Conservation (phyloP, 2,329 filamentous ascomycete genomes). For the Epichloe sp. region DNA sequence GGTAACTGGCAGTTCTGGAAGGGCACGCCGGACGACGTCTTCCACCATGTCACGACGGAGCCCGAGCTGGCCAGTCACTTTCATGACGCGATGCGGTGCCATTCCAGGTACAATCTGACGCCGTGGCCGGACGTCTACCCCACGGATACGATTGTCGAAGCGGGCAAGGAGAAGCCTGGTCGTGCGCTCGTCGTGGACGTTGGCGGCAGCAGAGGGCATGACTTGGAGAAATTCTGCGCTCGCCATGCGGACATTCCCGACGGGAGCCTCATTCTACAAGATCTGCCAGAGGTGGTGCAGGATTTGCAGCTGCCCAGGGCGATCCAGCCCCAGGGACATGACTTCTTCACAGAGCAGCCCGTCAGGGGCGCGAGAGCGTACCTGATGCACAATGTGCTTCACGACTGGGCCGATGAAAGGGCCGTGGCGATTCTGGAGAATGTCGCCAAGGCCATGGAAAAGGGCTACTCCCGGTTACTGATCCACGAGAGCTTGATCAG, state of each 20-base stretch:
- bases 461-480: constrained; percentile 23
- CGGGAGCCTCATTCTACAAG: constrained; percentile 20
- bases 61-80: constrained; percentile 18
- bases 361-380: constrained; percentile 28
- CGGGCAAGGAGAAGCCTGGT: constrained; percentile 12
- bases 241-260: constrained; percentile 14
- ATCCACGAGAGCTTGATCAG: constrained; percentile 24
- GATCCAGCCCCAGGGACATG: constrained; percentile 19
- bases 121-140: constrained; percentile 24
- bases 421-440: constrained; percentile 19
- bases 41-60: constrained; percentile 18
- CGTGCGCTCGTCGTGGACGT: constrained; percentile 21
- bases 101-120: constrained; percentile 24
- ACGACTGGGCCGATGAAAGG: constrained; percentile 34
- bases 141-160: constrained; percentile 16
- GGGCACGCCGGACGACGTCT: constrained; percentile 15
- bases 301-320: constrained; percentile 11
- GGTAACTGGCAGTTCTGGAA: constrained; percentile 21
- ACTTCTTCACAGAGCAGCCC: constrained; percentile 25
- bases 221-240: constrained; percentile 20
- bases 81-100: constrained; percentile 24
- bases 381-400: constrained; percentile 34
- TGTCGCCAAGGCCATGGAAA: constrained; percentile 13
- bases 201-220: constrained; percentile 24
- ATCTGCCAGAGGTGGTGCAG: constrained; percentile 19